Percentiles rank a stretch among this genome's conserved stretches.
These are phyloP conservation scores for Sedum album DNA, from an alignment of 164 flowering plant species.

Conservation along the genomic window DNA sequence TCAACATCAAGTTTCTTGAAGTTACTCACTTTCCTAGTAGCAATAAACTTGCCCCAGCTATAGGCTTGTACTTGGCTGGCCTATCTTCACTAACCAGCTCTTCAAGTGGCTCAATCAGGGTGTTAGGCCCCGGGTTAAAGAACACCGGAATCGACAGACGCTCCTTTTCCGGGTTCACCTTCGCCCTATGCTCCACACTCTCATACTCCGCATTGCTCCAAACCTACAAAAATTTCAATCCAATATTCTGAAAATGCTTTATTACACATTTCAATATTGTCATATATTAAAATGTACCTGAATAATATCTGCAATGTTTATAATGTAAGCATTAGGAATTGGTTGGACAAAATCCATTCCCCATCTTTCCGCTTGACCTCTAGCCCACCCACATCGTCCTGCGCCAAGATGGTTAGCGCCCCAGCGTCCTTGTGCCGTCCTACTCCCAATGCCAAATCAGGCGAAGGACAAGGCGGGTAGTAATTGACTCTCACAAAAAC, in stretches of 20 bases:
- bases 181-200: slow-evolving; percentile 19
- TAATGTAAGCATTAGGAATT: slow-evolving; percentile 21
- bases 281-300: slow-evolving; percentile 21
- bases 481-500: slow-evolving; percentile 27
- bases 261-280: too few species aligned
- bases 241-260: too few species aligned
- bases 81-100: slow-evolving; percentile 5
- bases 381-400: slow-evolving; percentile 36
- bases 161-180: slow-evolving; percentile 13
- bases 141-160: slow-evolving; percentile 16
- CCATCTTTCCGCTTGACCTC: slow-evolving; percentile 29
- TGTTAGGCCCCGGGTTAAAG: slow-evolving; percentile 12
- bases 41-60: slow-evolving; percentile 18
- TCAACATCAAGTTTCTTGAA: slow-evolving; percentile 20
- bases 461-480: slow-evolving; percentile 35
- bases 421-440: slow-evolving; percentile 34
- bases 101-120: slow-evolving; percentile 10
- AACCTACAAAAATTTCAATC: slow-evolving; percentile 3
- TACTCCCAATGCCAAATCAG: slow-evolving; percentile 29
- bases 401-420: slow-evolving; percentile 28
- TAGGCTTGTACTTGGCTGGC: slow-evolving; percentile 12
- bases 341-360: slow-evolving; percentile 31
- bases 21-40: slow-evolving; percentile 12
- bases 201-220: slow-evolving; percentile 20
- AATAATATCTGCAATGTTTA: slow-evolving; percentile 30